A percentile compares a stretch with the other conserved stretches of the same genome.
Conservation (phyloP, 148 eudicot species). For the Vaccinium darrowii region DNA sequence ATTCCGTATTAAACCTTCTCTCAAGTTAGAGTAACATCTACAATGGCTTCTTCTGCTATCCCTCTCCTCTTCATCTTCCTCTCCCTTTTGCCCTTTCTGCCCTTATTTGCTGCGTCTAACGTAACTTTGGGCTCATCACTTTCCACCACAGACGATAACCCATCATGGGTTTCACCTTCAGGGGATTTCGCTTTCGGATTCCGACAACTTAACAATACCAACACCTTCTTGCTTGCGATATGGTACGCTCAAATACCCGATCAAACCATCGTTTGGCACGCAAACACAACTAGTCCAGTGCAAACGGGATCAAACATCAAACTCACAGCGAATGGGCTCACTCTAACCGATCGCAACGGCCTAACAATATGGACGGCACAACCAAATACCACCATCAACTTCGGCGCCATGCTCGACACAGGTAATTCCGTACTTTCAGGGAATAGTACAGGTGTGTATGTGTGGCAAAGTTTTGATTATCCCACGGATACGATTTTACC, state of each 20-base stretch:
- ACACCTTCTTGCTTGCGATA: slow-evolving; percentile 1
- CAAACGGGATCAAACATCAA: neutral
- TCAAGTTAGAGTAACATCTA: neutral
- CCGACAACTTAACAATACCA: neutral
- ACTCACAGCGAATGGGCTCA: neutral
- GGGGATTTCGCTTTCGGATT: slow-evolving; percentile 8
- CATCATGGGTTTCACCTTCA: slow-evolving; percentile 1
- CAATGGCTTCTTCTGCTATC: slow-evolving; percentile 9
- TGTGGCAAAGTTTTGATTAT: too few species aligned
- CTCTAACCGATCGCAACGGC: neutral
- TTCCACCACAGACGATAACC: neutral
- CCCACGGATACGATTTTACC: too few species aligned
- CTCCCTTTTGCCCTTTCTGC: neutral
- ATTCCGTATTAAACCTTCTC: too few species aligned
- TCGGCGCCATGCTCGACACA: neutral
- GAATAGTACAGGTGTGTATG: neutral
- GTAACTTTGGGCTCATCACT: slow-evolving; percentile 5
- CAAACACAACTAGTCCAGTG: neutral
- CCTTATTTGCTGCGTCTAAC: neutral
- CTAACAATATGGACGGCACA: neutral
- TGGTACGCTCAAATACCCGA: slow-evolving; percentile 10
- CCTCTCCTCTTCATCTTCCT: neutral
- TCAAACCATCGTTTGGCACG: neutral
- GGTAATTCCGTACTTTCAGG: neutral
- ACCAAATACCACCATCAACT: neutral